A percentile compares a stretch with the other conserved stretches of the same genome.
These are phyloP conservation scores for Fusarium sp. DNA, from an alignment of 2,329 filamentous ascomycete genomes.

Conservation along the genomic window DNA sequence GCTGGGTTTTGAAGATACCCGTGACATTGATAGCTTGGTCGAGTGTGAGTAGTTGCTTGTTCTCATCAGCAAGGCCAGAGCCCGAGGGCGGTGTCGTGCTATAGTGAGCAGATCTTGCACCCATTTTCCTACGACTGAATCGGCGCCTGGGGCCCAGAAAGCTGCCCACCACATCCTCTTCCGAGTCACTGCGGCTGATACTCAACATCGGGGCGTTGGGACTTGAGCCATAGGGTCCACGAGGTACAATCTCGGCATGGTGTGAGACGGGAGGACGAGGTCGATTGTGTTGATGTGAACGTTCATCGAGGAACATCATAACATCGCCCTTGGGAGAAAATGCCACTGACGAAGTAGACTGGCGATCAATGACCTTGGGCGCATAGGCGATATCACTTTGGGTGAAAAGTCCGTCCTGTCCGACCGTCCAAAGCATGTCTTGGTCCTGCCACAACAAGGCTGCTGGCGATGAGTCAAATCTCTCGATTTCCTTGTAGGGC, in stretches of 20 bases:
- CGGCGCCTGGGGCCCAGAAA: slow-evolving; percentile 62
- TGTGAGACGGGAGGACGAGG: slow-evolving; percentile 54
- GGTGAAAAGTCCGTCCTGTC: slow-evolving; percentile 67
- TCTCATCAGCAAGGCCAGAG: slow-evolving; percentile 44
- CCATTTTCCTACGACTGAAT: slow-evolving; percentile 53
- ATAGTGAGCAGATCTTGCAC: slow-evolving; percentile 56
- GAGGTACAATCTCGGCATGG: slow-evolving; percentile 48
- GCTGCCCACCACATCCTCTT: slow-evolving; percentile 69
- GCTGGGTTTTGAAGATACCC: slow-evolving; percentile 65
- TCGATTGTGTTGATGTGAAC: slow-evolving; percentile 52
- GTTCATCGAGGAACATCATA: slow-evolving; percentile 69
- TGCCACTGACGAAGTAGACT: slow-evolving; percentile 67
- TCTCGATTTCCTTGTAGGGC: slow-evolving; percentile 72
- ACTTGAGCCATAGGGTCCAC: slow-evolving; percentile 58
- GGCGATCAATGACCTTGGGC: slow-evolving; percentile 68
- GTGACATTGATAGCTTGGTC: slow-evolving; percentile 68
- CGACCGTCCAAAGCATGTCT: slow-evolving; percentile 72
- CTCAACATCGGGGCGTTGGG: slow-evolving; percentile 61
- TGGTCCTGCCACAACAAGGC: slow-evolving; percentile 70
- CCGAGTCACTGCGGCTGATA: slow-evolving; percentile 69
- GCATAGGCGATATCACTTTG: slow-evolving; percentile 73
- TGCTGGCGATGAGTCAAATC: slow-evolving; percentile 66
- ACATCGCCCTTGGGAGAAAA: slow-evolving; percentile 69
- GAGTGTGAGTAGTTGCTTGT: slow-evolving; percentile 58
- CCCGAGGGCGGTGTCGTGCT: slow-evolving; percentile 65